Conservation (phyloP, 2,329 filamentous ascomycete genomes). For the Graphilbum sp. region DNA sequence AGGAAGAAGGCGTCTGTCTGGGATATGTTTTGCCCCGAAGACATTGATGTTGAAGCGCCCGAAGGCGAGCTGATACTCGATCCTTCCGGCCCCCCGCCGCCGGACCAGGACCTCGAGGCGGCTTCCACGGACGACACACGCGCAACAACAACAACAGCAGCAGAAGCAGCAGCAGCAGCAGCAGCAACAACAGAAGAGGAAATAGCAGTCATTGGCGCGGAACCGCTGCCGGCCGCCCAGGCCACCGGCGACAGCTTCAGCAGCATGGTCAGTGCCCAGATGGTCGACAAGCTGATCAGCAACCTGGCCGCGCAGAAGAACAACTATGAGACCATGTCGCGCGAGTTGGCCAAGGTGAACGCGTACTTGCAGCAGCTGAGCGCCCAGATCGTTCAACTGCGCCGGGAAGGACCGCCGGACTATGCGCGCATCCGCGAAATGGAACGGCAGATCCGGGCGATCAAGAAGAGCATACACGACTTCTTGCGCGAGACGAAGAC, state of each 20-base stretch:
- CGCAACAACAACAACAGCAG: no score
- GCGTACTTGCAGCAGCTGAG: constrained; percentile 14
- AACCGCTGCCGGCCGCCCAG: no score
- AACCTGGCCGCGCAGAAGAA: constrained; percentile 15
- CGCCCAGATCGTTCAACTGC: constrained; percentile 16
- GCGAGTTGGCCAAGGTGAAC: constrained; percentile 18
- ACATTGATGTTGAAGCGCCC: constrained; percentile 32
- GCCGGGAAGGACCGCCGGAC: constrained; percentile 8
- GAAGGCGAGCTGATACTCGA: constrained; percentile 19
- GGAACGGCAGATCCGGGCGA: constrained; percentile 15
- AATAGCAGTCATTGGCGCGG: no score
- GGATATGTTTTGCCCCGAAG: constrained; percentile 24
- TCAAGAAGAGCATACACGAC: constrained; percentile 17
- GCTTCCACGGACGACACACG: no score
- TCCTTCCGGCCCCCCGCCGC: constrained; percentile 1
- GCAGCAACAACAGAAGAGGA: not conserved
- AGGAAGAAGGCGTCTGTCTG: no score
- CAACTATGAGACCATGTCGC: constrained; percentile 18
- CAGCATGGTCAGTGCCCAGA: not conserved
- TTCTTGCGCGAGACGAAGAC: constrained; percentile 19
- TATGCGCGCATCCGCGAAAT: constrained; percentile 11
- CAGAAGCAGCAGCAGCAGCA: not conserved
- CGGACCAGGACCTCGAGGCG: not conserved
- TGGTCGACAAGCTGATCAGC: constrained; percentile 7
- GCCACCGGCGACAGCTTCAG: no score